Evolutionary conservation across 2,329 filamentous ascomycete species (phyloP).

Genomic region (Aspergillus quadrilineatus): DNA sequence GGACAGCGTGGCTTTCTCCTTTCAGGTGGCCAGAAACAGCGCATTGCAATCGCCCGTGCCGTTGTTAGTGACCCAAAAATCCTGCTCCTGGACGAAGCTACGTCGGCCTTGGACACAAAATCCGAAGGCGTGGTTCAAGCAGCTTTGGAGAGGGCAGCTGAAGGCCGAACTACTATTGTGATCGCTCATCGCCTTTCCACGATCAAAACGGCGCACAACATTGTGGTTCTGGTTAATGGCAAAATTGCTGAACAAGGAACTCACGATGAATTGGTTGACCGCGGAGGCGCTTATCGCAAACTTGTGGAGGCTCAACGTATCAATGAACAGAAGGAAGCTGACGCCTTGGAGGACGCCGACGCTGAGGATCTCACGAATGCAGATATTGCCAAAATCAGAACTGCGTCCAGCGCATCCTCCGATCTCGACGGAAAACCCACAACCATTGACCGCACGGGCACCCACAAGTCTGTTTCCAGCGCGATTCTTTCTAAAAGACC

Average conservation of each 20-base stretch:
- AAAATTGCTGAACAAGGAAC: conserved; percentile 89
- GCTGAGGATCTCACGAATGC: conserved; percentile 25
- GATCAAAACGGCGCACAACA: conserved; percentile 91
- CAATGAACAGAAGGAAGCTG: conserved; percentile 51
- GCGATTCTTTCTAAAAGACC: conserved; percentile 61
- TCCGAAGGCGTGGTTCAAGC: conserved; percentile 93
- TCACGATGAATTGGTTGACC: conserved; percentile 74
- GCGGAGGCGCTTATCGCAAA: conserved; percentile 71
- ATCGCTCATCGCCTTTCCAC: conserved; percentile 95
- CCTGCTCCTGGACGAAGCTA: conserved; percentile 90
- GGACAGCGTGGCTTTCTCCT: conserved; percentile 90
- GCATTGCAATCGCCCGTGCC: conserved; percentile 89
- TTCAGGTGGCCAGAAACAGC: conserved; percentile 94
- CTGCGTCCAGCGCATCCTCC: conserved; percentile 30
- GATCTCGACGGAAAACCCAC: conserved; percentile 32
- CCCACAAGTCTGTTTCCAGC: conserved; percentile 64
- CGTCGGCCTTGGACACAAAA: conserved; percentile 88
- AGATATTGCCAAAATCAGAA: conserved; percentile 33
- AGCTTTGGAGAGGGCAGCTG: conserved; percentile 79
- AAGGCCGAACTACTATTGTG: conserved; percentile 88
- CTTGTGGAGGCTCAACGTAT: conserved; percentile 89
- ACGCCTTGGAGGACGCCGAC: conserved; percentile 32
- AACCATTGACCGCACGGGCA: conserved; percentile 45
- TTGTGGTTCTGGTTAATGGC: conserved; percentile 85
- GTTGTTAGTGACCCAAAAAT: conserved; percentile 90